Evolutionary conservation across 257 asterid species (phyloP).

Genomic region (Forsythia viridissima): DNA sequence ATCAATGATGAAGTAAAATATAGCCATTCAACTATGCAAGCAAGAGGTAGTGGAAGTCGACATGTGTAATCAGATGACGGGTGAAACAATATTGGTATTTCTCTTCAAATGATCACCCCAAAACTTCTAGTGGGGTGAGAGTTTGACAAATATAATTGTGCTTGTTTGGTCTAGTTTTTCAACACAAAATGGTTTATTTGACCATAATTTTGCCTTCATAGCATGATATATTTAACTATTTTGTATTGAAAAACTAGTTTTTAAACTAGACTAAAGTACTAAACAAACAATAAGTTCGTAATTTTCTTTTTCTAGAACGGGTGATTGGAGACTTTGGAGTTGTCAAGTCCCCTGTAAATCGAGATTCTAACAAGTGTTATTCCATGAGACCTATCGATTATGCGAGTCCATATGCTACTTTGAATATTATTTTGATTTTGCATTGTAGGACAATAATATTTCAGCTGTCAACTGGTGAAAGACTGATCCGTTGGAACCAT

Average conservation of each 20-base stretch:
- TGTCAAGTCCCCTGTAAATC: not conserved
- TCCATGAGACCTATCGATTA: no score
- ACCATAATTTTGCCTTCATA: no score
- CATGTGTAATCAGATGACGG: not conserved
- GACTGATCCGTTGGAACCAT: not conserved
- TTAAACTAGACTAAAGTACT: no score
- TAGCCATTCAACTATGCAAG: not conserved
- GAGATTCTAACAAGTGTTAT: not conserved
- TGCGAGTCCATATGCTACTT: not conserved
- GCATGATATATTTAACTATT: no score
- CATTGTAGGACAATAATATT: not conserved
- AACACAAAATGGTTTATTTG: no score
- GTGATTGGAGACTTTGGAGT: not conserved
- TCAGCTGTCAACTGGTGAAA: not conserved
- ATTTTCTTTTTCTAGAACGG: not conserved
- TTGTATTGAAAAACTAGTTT: no score
- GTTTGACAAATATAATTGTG: not conserved
- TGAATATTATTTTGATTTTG: not conserved
- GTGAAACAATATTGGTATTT: not conserved
- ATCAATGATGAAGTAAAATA: not conserved
- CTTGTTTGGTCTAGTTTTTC: no score
- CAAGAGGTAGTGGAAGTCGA: not conserved
- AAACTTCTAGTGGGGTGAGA: not conserved
- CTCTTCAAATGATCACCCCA: not conserved
- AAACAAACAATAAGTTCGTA: not conserved